Percentiles rank a stretch among this genome's conserved stretches.
These are phyloP conservation scores for Trifolium repens DNA, from an alignment of 306 rosid species.

Conservation along the genomic window DNA sequence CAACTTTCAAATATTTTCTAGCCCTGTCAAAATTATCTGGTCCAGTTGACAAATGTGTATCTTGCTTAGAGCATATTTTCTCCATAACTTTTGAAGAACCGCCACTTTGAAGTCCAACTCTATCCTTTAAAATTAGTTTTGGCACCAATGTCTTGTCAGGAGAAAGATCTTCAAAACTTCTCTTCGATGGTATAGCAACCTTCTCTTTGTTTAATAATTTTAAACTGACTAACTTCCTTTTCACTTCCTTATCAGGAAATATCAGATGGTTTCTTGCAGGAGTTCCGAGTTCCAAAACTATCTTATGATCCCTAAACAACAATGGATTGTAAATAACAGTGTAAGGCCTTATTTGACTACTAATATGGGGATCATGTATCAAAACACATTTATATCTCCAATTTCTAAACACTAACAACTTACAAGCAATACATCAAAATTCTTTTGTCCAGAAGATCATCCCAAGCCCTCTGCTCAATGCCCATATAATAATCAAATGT, in stretches of 20 bases:
- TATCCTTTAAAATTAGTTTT: constrained; percentile 2
- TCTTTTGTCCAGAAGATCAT: constrained; percentile 53
- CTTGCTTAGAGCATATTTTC: constrained; percentile 37
- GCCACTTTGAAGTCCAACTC: constrained; percentile 31
- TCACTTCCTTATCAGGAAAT: constrained; percentile 52
- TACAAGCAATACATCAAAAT: constrained; percentile 76
- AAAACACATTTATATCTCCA: constrained; percentile 22
- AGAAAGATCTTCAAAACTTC: constrained; percentile 35
- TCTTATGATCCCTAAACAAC: constrained; percentile 64
- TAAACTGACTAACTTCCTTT: constrained; percentile 26
- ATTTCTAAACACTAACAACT: constrained; percentile 44
- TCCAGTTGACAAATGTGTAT: constrained; percentile 29
- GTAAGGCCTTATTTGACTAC: constrained; percentile 24
- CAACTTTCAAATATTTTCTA: constrained; percentile 40
- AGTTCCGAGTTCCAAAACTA: constrained; percentile 45
- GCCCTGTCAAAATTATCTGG: constrained; percentile 27
- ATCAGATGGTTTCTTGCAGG: constrained; percentile 60
- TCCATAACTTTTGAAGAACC: constrained; percentile 39
- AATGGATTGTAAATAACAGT: constrained; percentile 34
- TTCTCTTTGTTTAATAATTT: constrained; percentile 39
- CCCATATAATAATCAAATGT: constrained; percentile 36
- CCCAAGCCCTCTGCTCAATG: constrained; percentile 67
- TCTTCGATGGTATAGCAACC: constrained; percentile 31
- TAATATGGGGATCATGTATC: neutral
- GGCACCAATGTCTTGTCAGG: constrained; percentile 33